Evolutionary conservation across 805 yeast genomes (phyloP), one percentile per base, ranked within the genome.

Genomic region (Groenewaldozyma tartarivorans): DNA sequence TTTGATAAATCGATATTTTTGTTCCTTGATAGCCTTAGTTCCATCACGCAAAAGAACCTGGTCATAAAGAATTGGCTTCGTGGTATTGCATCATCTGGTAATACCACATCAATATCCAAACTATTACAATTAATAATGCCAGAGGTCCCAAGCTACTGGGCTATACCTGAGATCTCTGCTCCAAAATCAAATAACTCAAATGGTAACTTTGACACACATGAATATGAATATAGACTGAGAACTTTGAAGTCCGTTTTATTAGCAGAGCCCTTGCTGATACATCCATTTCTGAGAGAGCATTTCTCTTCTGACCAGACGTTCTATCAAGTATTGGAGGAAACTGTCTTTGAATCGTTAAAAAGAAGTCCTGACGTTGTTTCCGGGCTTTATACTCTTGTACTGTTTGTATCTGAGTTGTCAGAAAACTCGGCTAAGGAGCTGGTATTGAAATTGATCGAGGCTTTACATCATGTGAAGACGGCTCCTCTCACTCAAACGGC

Each of bases 1-100:
- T 58, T 86, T 9, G 62, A 70, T 4, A 67, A 79, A 47, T 92
- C 95, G 0, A 56, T 86, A 4, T 75, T 77, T 45, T 55, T 84
- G 1, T 62, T 84, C 15, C 57, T 88, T 26, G 95, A 87, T 54
- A 81, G 76, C 33, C 56, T 49, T n/a, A 7, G 15, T 27, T 16
- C 32, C 19, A 20, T 19, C 11, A 21, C 15, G 13, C 15, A 4
- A 16, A 26, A 38, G 19, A 18, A 21, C 29, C 13, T 24, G 29
- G 29, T 7, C 11, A 13, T 24, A 13, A 7, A 24, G 29, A 24
- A 24, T 24, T 24, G 29, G 29, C 29, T 24, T 9, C 7, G 13
- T 9, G 13, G 11, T 9, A 24, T 24, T 9, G 29, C 29, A 13
- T 24, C 7, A 7, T 9, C 7, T 24, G 13, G 29, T 24, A 7